phyloP scores from a whole-genome alignment of 2,329 filamentous ascomycete species.

The Sporothrix mexicana region DNA sequence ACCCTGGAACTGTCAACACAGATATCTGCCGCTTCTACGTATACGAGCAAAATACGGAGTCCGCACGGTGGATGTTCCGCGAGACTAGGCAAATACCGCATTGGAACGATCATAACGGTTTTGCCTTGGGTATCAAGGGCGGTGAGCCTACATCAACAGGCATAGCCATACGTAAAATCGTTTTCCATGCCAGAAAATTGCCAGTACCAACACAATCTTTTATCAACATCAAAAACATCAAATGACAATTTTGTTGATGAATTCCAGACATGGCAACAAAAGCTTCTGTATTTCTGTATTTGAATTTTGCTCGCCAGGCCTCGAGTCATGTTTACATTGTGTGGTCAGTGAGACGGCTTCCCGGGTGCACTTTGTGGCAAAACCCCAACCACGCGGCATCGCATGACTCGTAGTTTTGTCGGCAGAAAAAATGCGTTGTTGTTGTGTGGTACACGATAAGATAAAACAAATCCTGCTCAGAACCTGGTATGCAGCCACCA shows the following conservation, averaged over 20 bases:
- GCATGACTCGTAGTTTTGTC: constrained; percentile 13
- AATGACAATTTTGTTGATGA: too few relatives aligned
- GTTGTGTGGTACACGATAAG: background rate
- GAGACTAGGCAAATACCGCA: background rate
- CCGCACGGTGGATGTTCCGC: background rate
- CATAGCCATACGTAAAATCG: too few relatives aligned
- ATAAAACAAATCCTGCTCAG: background rate
- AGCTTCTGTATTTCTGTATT: background rate
- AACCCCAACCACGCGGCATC: background rate
- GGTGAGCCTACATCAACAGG: too few relatives aligned
- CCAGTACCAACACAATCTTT: background rate
- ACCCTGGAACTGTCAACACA: background rate
- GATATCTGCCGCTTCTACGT: background rate
- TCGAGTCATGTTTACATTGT: background rate
- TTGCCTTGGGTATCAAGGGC: too few relatives aligned
- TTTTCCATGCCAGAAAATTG: too few relatives aligned
- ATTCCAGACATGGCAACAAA: background rate
- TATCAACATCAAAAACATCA: background rate
- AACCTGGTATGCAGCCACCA: background rate
- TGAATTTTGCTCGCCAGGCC: background rate
- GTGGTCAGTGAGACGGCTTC: background rate
- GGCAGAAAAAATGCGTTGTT: background rate
- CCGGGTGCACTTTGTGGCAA: background rate
- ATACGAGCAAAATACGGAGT: constrained; percentile 7
- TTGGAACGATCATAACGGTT: background rate